Evolutionary conservation across 495 filamentous ascomycete genomes (phyloP).

Genomic region (Lepidopterella palustris): DNA sequence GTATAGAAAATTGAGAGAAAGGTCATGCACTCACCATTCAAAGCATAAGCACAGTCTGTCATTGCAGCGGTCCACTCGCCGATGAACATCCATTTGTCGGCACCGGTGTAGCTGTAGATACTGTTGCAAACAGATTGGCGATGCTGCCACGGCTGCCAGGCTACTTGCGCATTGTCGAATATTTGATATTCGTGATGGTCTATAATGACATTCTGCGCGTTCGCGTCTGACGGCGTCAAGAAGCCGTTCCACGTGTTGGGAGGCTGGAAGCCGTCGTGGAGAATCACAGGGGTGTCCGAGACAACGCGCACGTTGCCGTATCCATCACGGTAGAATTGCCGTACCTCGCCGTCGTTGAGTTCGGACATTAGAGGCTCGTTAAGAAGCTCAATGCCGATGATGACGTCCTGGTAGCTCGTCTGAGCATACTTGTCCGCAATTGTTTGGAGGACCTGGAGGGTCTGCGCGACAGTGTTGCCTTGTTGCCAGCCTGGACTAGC

Average conservation of each 20-base stretch:
- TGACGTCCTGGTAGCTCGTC: constrained; percentile 52
- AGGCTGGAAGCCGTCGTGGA: constrained; percentile 62
- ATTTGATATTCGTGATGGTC: constrained; percentile 50
- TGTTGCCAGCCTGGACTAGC: constrained; percentile 46
- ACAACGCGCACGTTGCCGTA: constrained; percentile 48
- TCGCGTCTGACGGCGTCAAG: constrained; percentile 37
- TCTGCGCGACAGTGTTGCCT: constrained; percentile 50
- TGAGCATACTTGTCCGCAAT: constrained; percentile 53
- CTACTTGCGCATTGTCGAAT: constrained; percentile 36
- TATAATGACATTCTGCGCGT: constrained; percentile 39
- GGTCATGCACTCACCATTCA: constrained; percentile 56
- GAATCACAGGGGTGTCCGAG: constrained; percentile 50
- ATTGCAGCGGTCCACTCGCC: constrained; percentile 56
- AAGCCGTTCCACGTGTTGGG: constrained; percentile 40
- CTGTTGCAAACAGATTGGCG: constrained; percentile 41
- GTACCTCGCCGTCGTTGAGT: constrained; percentile 46
- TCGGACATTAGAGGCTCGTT: constrained; percentile 57
- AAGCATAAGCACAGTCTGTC: constrained; percentile 68
- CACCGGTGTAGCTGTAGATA: constrained; percentile 33
- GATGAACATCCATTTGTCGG: constrained; percentile 44
- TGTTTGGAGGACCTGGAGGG: constrained; percentile 50
- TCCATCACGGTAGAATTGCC: constrained; percentile 60
- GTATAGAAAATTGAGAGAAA: background rate
- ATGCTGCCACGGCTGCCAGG: constrained; percentile 38
- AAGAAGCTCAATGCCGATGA: constrained; percentile 63